These are phyloP conservation scores for Fusarium oligoseptatum DNA, from an alignment of 2,329 filamentous ascomycete genomes.

Conservation along the genomic window DNA sequence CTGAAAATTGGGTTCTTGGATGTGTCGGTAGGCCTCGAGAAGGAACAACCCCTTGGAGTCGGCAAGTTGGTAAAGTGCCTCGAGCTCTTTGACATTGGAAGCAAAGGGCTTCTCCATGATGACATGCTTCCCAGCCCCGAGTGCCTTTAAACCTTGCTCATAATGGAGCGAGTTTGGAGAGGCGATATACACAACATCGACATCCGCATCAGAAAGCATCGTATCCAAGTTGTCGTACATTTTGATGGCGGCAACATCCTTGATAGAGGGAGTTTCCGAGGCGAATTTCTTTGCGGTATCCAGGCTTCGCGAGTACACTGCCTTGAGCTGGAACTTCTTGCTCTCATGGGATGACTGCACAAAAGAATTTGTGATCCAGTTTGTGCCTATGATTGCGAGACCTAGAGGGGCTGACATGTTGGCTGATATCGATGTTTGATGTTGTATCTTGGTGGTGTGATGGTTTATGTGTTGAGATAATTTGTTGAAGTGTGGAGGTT, in stretches of 20 bases:
- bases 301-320: conserved; percentile 33
- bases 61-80: conserved; percentile 26
- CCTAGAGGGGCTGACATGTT: conserved; percentile 32
- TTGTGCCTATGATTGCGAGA: conserved; percentile 36
- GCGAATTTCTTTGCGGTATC: conserved; percentile 32
- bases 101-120: conserved; percentile 40
- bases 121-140: conserved; percentile 29
- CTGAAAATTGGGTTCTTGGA: conserved; percentile 40
- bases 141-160: conserved; percentile 21
- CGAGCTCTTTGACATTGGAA: conserved; percentile 28
- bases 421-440: not conserved
- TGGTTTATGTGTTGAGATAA: conserved; percentile 1
- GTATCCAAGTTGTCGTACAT: conserved; percentile 27
- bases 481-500: conserved; percentile 1
- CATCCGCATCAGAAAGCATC: conserved; percentile 14
- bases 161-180: conserved; percentile 40
- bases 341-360: conserved; percentile 38
- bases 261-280: conserved; percentile 28
- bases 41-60: conserved; percentile 30
- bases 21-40: conserved; percentile 37
- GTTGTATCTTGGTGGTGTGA: not conserved
- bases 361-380: conserved; percentile 41
- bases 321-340: conserved; percentile 22
- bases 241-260: conserved; percentile 5
- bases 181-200: conserved; percentile 34